phyloP scores from a whole-genome alignment of 768 basidiomycete species.

The Boletellus sp. region DNA sequence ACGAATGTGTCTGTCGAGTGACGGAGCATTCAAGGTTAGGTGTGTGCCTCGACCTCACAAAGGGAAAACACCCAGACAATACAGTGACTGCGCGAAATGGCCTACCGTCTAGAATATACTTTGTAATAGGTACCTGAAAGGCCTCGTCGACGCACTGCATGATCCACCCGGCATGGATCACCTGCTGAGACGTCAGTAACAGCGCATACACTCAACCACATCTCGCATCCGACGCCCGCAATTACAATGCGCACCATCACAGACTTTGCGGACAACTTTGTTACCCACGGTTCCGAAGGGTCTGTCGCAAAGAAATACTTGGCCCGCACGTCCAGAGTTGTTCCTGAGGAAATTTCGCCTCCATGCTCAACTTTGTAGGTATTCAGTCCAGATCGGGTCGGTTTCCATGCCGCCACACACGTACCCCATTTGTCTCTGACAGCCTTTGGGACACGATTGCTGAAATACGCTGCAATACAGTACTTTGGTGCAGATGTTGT shows the following conservation, averaged over 20 bases:
- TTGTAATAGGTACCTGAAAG: conserved; percentile 25
- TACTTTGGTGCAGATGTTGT: neutral
- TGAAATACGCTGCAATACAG: conserved; percentile 26
- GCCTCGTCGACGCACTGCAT: conserved; percentile 24
- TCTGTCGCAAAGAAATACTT: conserved; percentile 32
- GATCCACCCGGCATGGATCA: conserved; percentile 32
- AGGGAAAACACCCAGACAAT: neutral
- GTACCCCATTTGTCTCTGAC: conserved; percentile 25
- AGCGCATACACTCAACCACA: conserved; percentile 9
- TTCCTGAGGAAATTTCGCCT: conserved; percentile 16
- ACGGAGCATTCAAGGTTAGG: conserved; percentile 4
- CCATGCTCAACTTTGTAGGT: conserved; percentile 21
- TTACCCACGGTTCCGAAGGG: conserved; percentile 26
- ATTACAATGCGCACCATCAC: conserved; percentile 22
- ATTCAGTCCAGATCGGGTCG: neutral
- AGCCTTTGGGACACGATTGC: conserved; percentile 20
- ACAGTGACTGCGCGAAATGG: neutral
- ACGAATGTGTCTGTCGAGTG: conserved; percentile 16
- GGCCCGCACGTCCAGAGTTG: conserved; percentile 9
- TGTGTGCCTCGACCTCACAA: neutral
- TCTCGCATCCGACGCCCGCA: neutral
- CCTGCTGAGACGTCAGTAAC: conserved; percentile 9
- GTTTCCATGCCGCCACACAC: neutral
- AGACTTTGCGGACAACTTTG: conserved; percentile 25
- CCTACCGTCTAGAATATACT: conserved; percentile 32